Base-by-base conservation (phyloP, 192 early-diverging fungal genomes). In the Backusella westeae region DNA sequence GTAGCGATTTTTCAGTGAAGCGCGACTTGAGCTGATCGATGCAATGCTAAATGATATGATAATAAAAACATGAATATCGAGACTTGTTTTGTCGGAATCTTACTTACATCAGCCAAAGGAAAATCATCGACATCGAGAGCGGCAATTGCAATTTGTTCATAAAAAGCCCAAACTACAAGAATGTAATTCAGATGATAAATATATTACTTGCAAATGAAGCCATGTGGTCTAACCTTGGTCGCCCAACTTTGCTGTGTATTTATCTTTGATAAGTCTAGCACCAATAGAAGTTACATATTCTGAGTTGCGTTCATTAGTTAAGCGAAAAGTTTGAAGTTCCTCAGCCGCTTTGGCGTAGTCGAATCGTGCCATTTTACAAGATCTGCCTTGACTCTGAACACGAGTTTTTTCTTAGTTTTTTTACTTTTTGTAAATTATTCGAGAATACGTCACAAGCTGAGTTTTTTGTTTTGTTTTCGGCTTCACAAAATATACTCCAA, bases 131-230 rank as follows among this genome's bases (percentile, higher is more conserved):
- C 85, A 81, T 97, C 95, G 34, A 96, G 80, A 9, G 95, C 91
- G 8, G 95, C 92, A 46, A 93, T 80, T 74, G 92, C 87, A 9
- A 94, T 82, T 84, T 98, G 95, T 82, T 98, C 96, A 80, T 90
- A 90, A 15, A 94, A 81, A 6, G 93, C 82, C 91, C 91, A 94
- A 7, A 85, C 89, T 90, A 82, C 26, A 63, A 44, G 15, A 17
- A 63, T 63, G n/a, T 29, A 63, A 39, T 29, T 63, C 56, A 63
- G 34, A 52, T 36, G 66, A 75, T 34, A 21, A 66, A 46, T 34
- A 67, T 67, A 42, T n/a, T 9, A 52, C 6, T 9, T 71, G 71
- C 9, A 14, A 36, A 6, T 38, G 32, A 75, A 14, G 3, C 10
- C 34, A 1, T 12, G 10, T 19, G 14, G 14, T 32, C 42, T 75